Conservation (phyloP, 192 early-diverging fungal genomes). For the Linnemannia hyalina region DNA sequence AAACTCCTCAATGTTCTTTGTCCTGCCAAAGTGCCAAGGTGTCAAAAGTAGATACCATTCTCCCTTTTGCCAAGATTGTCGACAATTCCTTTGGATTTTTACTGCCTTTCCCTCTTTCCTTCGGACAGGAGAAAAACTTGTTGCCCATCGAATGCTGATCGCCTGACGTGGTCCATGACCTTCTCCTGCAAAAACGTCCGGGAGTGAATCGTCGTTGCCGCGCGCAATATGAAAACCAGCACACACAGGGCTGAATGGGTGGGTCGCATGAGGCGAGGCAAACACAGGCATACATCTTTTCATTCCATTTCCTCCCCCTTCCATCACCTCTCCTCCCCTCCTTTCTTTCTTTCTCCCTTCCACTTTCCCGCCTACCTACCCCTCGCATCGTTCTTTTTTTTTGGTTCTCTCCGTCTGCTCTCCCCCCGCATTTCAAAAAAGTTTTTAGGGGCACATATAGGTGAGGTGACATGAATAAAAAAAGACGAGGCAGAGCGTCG, state of each 20-base stretch:
- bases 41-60: background rate
- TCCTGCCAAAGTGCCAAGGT: background rate
- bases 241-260: background rate
- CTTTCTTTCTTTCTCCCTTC: background rate
- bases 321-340: background rate
- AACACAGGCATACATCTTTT: background rate
- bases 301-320: background rate
- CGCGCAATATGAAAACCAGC: too few species aligned
- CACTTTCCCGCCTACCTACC: background rate
- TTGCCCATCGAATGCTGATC: background rate
- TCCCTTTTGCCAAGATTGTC: background rate
- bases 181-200: background rate
- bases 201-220: background rate
- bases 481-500: background rate
- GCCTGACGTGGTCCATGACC: background rate
- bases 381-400: constrained; percentile 1
- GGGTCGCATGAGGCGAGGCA: background rate
- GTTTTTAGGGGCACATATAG: background rate
- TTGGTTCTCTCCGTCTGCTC: background rate
- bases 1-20: background rate
- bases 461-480: background rate
- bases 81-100: background rate
- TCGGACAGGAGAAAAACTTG: background rate
- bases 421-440: constrained; percentile 8
- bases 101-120: background rate